Evolutionary conservation across 306 rosid species (phyloP).

Genomic region (Cotoneaster glaucophyllus): DNA sequence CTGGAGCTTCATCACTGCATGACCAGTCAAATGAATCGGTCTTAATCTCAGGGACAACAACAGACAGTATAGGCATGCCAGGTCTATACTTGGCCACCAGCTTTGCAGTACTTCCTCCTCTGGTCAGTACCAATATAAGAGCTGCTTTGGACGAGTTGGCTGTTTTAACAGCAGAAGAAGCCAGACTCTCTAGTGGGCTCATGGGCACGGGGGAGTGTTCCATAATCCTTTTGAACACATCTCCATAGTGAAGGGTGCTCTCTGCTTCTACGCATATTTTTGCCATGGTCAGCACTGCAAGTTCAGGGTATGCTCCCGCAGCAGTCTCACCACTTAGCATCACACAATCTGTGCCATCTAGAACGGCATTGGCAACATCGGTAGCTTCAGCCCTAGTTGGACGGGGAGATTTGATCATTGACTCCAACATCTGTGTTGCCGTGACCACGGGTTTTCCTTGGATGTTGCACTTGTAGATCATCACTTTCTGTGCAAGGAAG

Average conservation of each 20-base stretch:
- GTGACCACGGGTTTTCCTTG: constrained; percentile 99
- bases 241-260: constrained; percentile 71
- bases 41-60: constrained; percentile 90
- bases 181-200: constrained; percentile 87
- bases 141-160: constrained; percentile 78
- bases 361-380: constrained; percentile 84
- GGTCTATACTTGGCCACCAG: constrained; percentile 98
- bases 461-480: constrained; percentile 97
- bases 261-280: constrained; percentile 78
- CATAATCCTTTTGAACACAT: constrained; percentile 76
- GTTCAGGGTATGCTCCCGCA: constrained; percentile 91
- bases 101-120: constrained; percentile 87
- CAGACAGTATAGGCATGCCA: constrained; percentile 90
- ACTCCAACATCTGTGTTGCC: constrained; percentile 93
- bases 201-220: constrained; percentile 80
- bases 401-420: constrained; percentile 72
- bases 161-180: constrained; percentile 78
- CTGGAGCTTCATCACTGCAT: constrained; percentile 96
- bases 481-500: constrained; percentile 95
- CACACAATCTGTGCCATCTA: constrained; percentile 89
- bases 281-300: constrained; percentile 79
- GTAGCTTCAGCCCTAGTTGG: constrained; percentile 81
- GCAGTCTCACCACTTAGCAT: constrained; percentile 95
- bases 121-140: constrained; percentile 71
- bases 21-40: constrained; percentile 89